phyloP scores from a whole-genome alignment of 2,329 filamentous ascomycete genomes.

The Aspergillaceae sp. region DNA sequence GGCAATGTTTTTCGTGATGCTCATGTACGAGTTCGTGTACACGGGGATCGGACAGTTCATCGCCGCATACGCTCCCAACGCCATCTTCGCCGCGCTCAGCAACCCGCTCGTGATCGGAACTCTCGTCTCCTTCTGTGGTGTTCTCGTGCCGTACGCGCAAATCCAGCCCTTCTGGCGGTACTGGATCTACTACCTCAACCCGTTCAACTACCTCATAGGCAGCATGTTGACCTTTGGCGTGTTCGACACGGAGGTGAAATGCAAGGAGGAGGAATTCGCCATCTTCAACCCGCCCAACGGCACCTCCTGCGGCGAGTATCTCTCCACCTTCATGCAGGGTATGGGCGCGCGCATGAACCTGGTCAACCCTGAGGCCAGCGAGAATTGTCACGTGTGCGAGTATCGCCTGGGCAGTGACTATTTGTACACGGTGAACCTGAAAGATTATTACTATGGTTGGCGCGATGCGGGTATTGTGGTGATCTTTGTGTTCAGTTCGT shows the following conservation, averaged over 20 bases:
- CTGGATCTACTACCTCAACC: slow-evolving; percentile 25
- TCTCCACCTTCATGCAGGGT: slow-evolving; percentile 42
- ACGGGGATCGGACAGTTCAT: slow-evolving; percentile 69
- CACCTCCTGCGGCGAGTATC: slow-evolving; percentile 50
- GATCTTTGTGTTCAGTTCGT: slow-evolving; percentile 6
- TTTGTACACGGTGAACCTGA: slow-evolving; percentile 45
- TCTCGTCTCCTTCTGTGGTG: slow-evolving; percentile 23
- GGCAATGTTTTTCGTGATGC: slow-evolving; percentile 58
- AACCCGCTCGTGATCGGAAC: slow-evolving; percentile 62
- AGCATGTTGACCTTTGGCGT: slow-evolving; percentile 19
- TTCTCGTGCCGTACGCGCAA: slow-evolving; percentile 21
- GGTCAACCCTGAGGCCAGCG: slow-evolving; percentile 50
- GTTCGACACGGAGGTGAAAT: slow-evolving; percentile 16
- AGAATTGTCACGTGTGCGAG: slow-evolving; percentile 52
- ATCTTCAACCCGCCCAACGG: slow-evolving; percentile 28
- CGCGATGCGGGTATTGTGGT: slow-evolving; percentile 6
- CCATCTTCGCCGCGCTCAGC: slow-evolving; percentile 62
- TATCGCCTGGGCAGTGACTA: slow-evolving; percentile 53
- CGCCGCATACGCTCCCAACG: slow-evolving; percentile 59
- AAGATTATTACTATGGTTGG: slow-evolving; percentile 8
- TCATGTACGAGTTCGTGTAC: slow-evolving; percentile 65
- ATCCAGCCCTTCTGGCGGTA: slow-evolving; percentile 25
- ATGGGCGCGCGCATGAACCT: slow-evolving; percentile 46
- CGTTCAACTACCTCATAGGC: slow-evolving; percentile 25
- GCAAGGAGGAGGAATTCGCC: slow-evolving; percentile 18